These are phyloP conservation scores for Malania oleifera DNA, from an alignment of 164 flowering plant genomes.

Conservation along the genomic window DNA sequence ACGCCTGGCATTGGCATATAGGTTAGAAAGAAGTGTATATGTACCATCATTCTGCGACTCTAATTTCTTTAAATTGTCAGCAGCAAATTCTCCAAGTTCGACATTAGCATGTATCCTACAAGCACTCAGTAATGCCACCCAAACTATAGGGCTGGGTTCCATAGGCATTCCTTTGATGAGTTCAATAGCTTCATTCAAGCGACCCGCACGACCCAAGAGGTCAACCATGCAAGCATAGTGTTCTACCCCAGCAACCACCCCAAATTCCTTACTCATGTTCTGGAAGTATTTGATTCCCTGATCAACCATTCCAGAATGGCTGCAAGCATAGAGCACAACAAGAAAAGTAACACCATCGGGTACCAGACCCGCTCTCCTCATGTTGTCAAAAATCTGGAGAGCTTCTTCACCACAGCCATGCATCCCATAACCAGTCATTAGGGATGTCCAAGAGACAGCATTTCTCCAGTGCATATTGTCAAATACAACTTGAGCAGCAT, in stretches of 20 bases:
- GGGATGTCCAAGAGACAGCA: constrained; percentile 74
- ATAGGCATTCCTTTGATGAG: constrained; percentile 63
- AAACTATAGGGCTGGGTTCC: constrained; percentile 56
- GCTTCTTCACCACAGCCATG: constrained; percentile 78
- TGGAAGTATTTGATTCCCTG: constrained; percentile 48
- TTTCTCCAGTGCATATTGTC: constrained; percentile 48
- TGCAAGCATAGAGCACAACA: constrained; percentile 78
- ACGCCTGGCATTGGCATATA: constrained; percentile 73
- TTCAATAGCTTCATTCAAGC: constrained; percentile 53
- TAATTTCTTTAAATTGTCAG: constrained; percentile 34
- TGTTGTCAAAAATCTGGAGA: constrained; percentile 44
- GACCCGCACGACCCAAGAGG: constrained; percentile 78
- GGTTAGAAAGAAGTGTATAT: constrained; percentile 69
- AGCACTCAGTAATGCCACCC: constrained; percentile 73
- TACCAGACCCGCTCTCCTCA: constrained; percentile 42
- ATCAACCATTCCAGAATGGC: constrained; percentile 74
- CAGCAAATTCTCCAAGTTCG: constrained; percentile 67
- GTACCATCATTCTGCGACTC: constrained; percentile 59
- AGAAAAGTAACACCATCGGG: constrained; percentile 69
- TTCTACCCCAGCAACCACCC: constrained; percentile 51
- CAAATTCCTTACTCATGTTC: constrained; percentile 48
- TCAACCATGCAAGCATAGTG: constrained; percentile 84
- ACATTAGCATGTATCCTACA: constrained; percentile 66
- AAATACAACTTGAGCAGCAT: constrained; percentile 51
- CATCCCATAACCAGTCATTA: constrained; percentile 72